Percentiles rank a stretch among this genome's conserved stretches.
Conservation (phyloP, 2,329 filamentous ascomycete genomes). For the Trichoderma guizhouense region DNA sequence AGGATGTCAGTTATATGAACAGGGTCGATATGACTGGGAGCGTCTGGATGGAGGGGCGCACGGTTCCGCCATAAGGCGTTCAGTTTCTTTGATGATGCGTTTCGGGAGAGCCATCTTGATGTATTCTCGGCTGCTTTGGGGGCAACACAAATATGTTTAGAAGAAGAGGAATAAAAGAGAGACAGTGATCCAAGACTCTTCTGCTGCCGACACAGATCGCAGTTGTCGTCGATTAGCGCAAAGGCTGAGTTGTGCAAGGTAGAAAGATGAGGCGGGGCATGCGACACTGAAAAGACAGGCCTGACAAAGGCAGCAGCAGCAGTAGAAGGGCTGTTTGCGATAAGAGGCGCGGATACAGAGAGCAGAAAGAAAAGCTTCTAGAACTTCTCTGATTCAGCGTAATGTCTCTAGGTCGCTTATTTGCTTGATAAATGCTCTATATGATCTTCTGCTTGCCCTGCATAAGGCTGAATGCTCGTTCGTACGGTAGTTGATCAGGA, state of each 20-base stretch:
- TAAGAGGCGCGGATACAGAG: not conserved
- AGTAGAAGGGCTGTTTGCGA: conserved; percentile 11
- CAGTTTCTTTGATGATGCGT: conserved; percentile 97
- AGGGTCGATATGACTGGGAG: conserved; percentile 16
- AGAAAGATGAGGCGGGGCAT: conserved; percentile 22
- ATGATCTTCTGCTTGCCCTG: not conserved
- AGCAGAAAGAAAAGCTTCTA: not conserved
- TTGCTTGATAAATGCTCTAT: not conserved
- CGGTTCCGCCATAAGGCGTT: conserved; percentile 95
- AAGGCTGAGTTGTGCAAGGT: conserved; percentile 11
- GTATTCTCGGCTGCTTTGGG: not conserved
- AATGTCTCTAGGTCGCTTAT: not conserved
- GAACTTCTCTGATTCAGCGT: not conserved
- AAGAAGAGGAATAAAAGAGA: not conserved
- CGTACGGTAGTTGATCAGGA: not conserved
- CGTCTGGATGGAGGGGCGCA: conserved; percentile 45
- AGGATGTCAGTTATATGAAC: conserved; percentile 20
- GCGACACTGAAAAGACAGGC: conserved; percentile 15
- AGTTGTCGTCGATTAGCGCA: not conserved
- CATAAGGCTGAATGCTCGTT: not conserved
- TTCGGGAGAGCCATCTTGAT: conserved; percentile 74
- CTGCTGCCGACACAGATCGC: not conserved
- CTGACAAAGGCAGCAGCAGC: not conserved
- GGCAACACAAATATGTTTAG: not conserved
- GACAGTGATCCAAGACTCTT: not conserved